These are phyloP conservation scores for Neurospora sp. DNA, from an alignment of 495 filamentous ascomycete species.

Conservation along the genomic window DNA sequence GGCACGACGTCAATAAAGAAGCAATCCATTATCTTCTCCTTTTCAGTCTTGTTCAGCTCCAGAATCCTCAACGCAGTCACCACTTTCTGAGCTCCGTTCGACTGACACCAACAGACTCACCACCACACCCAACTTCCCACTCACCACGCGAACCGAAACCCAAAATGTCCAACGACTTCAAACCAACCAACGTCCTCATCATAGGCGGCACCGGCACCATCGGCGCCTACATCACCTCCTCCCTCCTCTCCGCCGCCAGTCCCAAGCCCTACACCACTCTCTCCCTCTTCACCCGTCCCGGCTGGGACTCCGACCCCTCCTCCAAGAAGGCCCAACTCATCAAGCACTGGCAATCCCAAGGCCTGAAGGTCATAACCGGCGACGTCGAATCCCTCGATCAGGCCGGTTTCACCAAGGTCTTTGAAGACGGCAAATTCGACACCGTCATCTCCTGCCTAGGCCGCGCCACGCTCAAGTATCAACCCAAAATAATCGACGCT, in stretches of 20 bases:
- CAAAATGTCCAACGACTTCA: conserved; percentile 17
- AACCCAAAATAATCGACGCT: conserved; percentile 49
- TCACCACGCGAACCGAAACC: not conserved
- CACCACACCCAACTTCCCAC: not conserved
- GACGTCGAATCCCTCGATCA: conserved; percentile 38
- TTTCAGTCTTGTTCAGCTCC: not conserved
- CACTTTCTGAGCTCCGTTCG: not conserved
- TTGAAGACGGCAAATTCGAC: conserved; percentile 41
- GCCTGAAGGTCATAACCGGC: conserved; percentile 50
- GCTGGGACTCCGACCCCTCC: conserved; percentile 25
- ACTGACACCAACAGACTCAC: not conserved
- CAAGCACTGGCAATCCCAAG: conserved; percentile 36
- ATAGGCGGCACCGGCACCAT: conserved; percentile 64
- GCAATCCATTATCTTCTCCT: not conserved
- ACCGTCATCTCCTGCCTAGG: conserved; percentile 58
- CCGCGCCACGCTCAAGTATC: conserved; percentile 44
- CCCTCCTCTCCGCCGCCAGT: conserved; percentile 37
- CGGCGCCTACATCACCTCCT: conserved; percentile 51
- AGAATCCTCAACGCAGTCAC: not conserved
- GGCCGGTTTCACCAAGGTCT: conserved; percentile 40
- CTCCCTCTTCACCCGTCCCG: conserved; percentile 52
- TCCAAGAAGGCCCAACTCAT: conserved; percentile 38
- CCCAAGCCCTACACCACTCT: conserved; percentile 40
- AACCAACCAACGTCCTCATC: conserved; percentile 47
- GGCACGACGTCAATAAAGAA: no score